Conservation (phyloP, 106 monocot species). For the Allium sativum region DNA sequence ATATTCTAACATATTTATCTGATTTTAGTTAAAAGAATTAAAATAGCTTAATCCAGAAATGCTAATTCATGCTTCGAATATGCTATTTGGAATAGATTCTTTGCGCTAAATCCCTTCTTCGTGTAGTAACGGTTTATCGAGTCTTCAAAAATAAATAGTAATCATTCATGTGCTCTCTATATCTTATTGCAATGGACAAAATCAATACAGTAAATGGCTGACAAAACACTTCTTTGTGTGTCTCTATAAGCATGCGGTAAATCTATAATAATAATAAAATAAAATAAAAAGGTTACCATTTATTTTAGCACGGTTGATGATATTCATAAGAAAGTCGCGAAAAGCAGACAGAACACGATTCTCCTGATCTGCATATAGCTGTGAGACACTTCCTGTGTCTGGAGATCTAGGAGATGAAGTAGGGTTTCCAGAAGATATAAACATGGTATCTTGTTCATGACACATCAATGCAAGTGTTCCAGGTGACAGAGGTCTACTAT, state of each 20-base stretch:
- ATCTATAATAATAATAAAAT: background rate
- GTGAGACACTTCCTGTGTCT: slow-evolving; percentile 21
- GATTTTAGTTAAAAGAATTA: too few species aligned
- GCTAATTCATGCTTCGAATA: too few species aligned
- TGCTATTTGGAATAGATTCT: too few species aligned
- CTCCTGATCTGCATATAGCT: slow-evolving; percentile 61
- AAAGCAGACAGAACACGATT: slow-evolving; percentile 42
- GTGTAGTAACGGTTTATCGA: background rate
- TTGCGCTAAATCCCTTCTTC: background rate
- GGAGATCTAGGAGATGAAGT: slow-evolving; percentile 18
- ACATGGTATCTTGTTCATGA: slow-evolving; percentile 51
- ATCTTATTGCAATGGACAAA: too few species aligned
- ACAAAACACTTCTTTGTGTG: background rate
- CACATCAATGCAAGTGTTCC: slow-evolving; percentile 73
- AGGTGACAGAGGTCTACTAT: slow-evolving; percentile 52
- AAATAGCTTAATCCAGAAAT: too few species aligned
- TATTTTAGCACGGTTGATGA: slow-evolving; percentile 38
- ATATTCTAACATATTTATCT: too few species aligned
- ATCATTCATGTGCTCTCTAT: too few species aligned
- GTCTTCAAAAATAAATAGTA: background rate
- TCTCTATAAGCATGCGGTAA: background rate
- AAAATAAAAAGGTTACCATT: slow-evolving; percentile 29
- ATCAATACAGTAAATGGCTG: too few species aligned
- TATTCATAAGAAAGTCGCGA: slow-evolving; percentile 46
- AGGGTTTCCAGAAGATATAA: slow-evolving; percentile 27